Evolutionary conservation across 2,329 filamentous ascomycete genomes (phyloP).

Genomic region (Phialemoniopsis sp.): DNA sequence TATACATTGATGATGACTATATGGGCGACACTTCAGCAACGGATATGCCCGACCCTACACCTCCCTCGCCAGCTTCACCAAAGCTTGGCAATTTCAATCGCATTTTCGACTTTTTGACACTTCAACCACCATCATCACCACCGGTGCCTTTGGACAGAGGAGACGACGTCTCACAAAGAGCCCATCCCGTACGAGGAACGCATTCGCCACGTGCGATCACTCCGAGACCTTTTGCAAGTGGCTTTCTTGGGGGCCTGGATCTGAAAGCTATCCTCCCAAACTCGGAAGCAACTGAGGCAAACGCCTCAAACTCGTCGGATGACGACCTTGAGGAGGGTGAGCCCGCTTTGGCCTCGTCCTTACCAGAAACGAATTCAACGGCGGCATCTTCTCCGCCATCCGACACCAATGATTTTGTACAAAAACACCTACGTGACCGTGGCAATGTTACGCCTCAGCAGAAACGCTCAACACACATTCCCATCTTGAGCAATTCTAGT

Average conservation of each 20-base stretch:
- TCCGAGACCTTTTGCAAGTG: background rate
- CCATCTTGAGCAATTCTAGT: background rate
- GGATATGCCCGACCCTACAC: background rate
- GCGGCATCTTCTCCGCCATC: constrained; percentile 2
- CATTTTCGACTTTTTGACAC: background rate
- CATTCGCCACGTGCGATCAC: background rate
- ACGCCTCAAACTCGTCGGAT: too few species aligned
- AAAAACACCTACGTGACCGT: background rate
- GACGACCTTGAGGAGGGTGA: too few species aligned
- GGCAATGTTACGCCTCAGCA: background rate
- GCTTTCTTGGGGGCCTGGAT: background rate
- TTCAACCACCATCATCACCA: background rate
- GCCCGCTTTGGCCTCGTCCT: background rate
- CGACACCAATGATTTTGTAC: background rate
- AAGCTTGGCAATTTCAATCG: constrained; percentile 9
- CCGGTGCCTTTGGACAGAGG: background rate
- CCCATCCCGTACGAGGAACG: background rate
- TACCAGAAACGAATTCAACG: background rate
- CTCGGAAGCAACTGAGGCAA: too few species aligned
- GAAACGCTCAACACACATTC: background rate
- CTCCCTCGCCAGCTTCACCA: constrained; percentile 2
- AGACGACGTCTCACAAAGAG: background rate
- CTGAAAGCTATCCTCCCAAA: background rate
- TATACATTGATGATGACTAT: too few species aligned
- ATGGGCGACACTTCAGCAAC: too few species aligned